phyloP scores from a whole-genome alignment of 1,284 basidiomycete genomes.

The Ustilago lituana region DNA sequence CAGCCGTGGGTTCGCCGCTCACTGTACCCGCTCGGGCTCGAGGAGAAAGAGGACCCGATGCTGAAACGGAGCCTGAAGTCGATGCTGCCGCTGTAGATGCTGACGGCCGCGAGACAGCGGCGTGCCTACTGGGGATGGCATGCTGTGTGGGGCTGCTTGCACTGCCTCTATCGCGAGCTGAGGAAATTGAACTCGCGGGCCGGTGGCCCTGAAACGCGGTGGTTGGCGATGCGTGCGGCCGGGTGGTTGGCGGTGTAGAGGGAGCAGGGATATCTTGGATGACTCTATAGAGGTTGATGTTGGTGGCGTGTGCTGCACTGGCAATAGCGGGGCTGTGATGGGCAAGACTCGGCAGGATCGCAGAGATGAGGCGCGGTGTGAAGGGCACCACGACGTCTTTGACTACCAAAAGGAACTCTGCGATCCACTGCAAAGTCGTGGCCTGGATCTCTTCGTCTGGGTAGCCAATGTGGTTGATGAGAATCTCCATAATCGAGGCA shows the following conservation, averaged over 20 bases:
- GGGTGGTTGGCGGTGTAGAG: conserved; percentile 69
- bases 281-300: conserved; percentile 83
- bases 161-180: conserved; percentile 17
- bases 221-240: conserved; percentile 65
- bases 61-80: background rate
- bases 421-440: conserved; percentile 81
- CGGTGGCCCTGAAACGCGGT: conserved; percentile 64
- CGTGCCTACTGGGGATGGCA: conserved; percentile 9
- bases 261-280: conserved; percentile 85
- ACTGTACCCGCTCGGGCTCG: conserved; percentile 20
- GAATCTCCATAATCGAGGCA: conserved; percentile 88
- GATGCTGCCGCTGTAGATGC: conserved; percentile 1
- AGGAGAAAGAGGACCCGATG: conserved; percentile 19
- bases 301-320: conserved; percentile 83
- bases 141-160: conserved; percentile 30
- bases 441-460: conserved; percentile 72
- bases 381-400: conserved; percentile 93
- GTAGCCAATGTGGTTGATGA: conserved; percentile 86
- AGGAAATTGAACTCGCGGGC: conserved; percentile 18
- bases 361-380: conserved; percentile 88
- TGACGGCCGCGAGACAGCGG: conserved; percentile 17
- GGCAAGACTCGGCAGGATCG: conserved; percentile 91
- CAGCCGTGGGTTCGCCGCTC: conserved; percentile 15
- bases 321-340: conserved; percentile 91
- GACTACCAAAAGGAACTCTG: conserved; percentile 87